Base-by-base conservation (phyloP, 139 green algal species). In the Chlorella sp. region DNA sequence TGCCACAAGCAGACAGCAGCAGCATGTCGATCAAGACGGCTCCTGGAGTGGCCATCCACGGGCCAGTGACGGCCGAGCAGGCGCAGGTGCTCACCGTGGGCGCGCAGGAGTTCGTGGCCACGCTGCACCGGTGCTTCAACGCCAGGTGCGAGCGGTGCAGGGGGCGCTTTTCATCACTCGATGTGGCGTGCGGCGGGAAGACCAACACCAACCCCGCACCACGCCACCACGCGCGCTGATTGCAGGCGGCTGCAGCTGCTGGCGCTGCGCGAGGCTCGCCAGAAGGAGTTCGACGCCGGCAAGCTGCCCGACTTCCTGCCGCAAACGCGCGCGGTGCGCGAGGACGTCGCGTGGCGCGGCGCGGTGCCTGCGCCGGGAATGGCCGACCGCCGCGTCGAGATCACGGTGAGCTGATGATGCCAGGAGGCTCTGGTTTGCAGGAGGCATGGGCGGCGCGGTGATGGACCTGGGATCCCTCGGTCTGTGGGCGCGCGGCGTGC, bases 381-480 rank as follows among this genome's bases (percentile, higher is more conserved):
- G 62, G 78, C 82, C 35, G 91, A 96, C 75, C 80, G 91, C 0
- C 84, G 91, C 2, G 91, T 96, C 24, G 91, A 96, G 81, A 96
- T 96, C 76, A 96, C 91, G 87, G 71, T 76, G 35, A 36, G 71
- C n/a, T n/a, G n/a, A n/a, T n/a, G n/a, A n/a, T n/a, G n/a, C n/a
- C n/a, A n/a, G n/a, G n/a, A n/a, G n/a, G n/a, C n/a, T n/a, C n/a
- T n/a, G n/a, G n/a, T n/a, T n/a, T n/a, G n/a, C n/a, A n/a, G n/a
- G n/a, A n/a, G n/a, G n/a, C n/a, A n/a, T n/a, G n/a, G n/a, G n/a
- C n/a, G n/a, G n/a, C n/a, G n/a, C n/a, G n/a, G n/a, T n/a, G n/a
- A n/a, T n/a, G n/a, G n/a, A n/a, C n/a, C n/a, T n/a, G n/a, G n/a
- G n/a, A n/a, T n/a, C n/a, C n/a, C n/a, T n/a, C n/a, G n/a, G n/a